Evolutionary conservation across 306 rosid genomes (phyloP).

Genomic region (Cicer judaicum): DNA sequence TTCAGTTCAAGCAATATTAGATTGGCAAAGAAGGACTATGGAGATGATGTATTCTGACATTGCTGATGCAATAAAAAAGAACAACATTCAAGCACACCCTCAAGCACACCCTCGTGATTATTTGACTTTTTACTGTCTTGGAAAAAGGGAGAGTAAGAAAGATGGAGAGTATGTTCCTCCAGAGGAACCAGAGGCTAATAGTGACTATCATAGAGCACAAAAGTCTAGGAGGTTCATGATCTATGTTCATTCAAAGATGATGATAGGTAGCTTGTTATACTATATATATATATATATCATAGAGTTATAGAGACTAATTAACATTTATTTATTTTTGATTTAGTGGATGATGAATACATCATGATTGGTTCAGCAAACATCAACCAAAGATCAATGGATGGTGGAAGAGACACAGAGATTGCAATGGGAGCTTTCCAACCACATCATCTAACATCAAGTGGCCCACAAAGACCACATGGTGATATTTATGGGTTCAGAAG

Average conservation of each 20-base stretch:
- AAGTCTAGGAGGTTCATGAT: constrained; percentile 78
- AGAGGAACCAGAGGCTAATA: constrained; percentile 58
- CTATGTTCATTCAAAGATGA: constrained; percentile 91
- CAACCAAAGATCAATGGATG: constrained; percentile 88
- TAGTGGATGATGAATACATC: constrained; percentile 91
- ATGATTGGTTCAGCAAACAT: constrained; percentile 87
- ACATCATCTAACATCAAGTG: constrained; percentile 46
- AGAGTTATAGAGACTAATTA: neutral
- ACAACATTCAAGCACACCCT: constrained; percentile 59
- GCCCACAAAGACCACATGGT: constrained; percentile 46
- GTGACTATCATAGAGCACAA: constrained; percentile 67
- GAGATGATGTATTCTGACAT: constrained; percentile 85
- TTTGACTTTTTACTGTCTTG: constrained; percentile 84
- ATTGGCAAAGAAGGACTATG: constrained; percentile 86
- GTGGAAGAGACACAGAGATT: constrained; percentile 87
- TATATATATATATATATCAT: neutral
- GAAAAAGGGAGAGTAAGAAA: constrained; percentile 55
- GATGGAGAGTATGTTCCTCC: constrained; percentile 58
- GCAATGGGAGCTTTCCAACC: constrained; percentile 92
- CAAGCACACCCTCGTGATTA: constrained; percentile 61
- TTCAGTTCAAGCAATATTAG: constrained; percentile 81
- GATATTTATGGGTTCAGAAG: constrained; percentile 62
- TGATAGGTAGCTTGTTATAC: constrained; percentile 66
- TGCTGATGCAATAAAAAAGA: constrained; percentile 53
- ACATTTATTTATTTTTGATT: neutral